Base-by-base conservation (phyloP, 768 basidiomycete genomes). In the Lactarius sanguifluus region DNA sequence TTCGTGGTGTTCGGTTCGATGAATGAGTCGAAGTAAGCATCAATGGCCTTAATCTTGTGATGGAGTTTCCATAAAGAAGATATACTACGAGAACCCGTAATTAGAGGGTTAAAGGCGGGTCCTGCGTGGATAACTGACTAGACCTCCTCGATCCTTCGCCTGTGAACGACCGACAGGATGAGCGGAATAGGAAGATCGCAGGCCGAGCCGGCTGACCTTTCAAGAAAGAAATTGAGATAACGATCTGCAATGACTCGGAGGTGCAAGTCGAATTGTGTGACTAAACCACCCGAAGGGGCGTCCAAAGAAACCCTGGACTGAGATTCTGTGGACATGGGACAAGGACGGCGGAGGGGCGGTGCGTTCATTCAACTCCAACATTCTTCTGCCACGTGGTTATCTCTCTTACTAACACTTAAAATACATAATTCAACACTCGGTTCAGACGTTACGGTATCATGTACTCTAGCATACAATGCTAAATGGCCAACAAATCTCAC, bases 191-290 rank as follows among this genome's bases (percentile, higher is more conserved):
- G 41, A 71, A 67, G 56, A 67, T 28, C 40, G 62, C 71, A 59
- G 58, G 64, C 56, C 36, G 65, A 61, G 34, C n/a, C 66, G 23
- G 64, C 81, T 68, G 69, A 90, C 93, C 94, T 83, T 80, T 95
- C 94, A 76, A 86, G 85, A 77, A 96, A 94, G 80, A 95, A 96
- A 64, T 73, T 79, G 65, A 96, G 81, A 75, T 93, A 94, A 4
- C 89, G 90, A 71, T 94, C 89, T 50, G 82, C 83, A 69, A 92
- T 75, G 70, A 85, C 79, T 66, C 80, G 84, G 41, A 94, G 85
- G 70, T 93, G 86, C 47, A 81, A 73, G 61, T 94, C 92, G 71
- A 92, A 93, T 62, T 88, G 78, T 1, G 86, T 83, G 38, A 91
- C 76, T 4, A 90, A 89, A 2, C 87, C 64, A n/a, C 34, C 52